phyloP scores from a whole-genome alignment of 129 eudicot species.

The Saposhnikovia divaricata region DNA sequence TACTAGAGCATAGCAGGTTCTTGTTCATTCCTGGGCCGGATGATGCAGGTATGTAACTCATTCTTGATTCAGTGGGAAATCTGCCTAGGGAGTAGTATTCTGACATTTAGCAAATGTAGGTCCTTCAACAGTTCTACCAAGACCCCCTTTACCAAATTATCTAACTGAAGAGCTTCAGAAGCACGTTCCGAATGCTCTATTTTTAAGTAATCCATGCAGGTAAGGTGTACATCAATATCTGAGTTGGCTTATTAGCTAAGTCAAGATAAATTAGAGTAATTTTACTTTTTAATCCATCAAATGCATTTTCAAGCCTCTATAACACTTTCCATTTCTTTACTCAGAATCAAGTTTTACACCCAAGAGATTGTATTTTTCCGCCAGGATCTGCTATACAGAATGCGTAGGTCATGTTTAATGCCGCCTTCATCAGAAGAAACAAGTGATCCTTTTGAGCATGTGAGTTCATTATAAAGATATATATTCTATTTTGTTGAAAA shows the following conservation, averaged over 20 bases:
- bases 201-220: slow-evolving; percentile 96
- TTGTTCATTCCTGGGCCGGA: slow-evolving; percentile 95
- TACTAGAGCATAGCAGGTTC: slow-evolving; percentile 68
- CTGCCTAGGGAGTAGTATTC: neutral
- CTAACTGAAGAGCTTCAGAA: slow-evolving; percentile 69
- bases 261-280: neutral
- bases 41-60: slow-evolving; percentile 55
- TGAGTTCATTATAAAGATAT: slow-evolving; percentile 20
- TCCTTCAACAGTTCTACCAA: slow-evolving; percentile 85
- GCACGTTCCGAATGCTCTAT: slow-evolving; percentile 71
- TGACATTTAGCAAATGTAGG: slow-evolving; percentile 35
- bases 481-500: neutral
- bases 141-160: slow-evolving; percentile 72
- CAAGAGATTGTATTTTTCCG: slow-evolving; percentile 90
- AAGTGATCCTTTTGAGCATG: slow-evolving; percentile 84
- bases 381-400: slow-evolving; percentile 76
- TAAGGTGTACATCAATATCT: slow-evolving; percentile 2
- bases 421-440: slow-evolving; percentile 91
- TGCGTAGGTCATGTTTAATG: slow-evolving; percentile 77
- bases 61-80: neutral
- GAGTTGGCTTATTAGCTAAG: neutral
- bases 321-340: slow-evolving; percentile 13
- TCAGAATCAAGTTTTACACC: slow-evolving; percentile 74
- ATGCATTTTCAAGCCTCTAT: neutral
- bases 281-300: neutral